Evolutionary conservation across 768 basidiomycete genomes (phyloP).

Genomic region (Lactifluus volemus): DNA sequence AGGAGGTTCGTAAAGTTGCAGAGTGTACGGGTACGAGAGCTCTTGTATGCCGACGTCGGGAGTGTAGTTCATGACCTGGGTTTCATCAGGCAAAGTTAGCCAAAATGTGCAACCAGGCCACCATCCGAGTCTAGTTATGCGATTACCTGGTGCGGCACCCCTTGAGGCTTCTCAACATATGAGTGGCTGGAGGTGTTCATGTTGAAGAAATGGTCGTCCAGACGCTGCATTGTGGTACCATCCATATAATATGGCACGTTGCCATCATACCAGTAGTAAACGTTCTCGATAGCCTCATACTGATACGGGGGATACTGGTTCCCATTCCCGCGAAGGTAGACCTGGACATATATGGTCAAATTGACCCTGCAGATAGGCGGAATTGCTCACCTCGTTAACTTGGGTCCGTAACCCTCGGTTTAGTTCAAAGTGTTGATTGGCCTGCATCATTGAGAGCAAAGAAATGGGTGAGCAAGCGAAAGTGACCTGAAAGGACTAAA

Average conservation of each 20-base stretch:
- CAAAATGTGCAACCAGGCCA: no score
- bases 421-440: neutral
- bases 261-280: conserved; percentile 16
- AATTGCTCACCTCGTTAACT: conserved; percentile 1
- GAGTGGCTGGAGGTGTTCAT: neutral
- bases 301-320: conserved; percentile 2
- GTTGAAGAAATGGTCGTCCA: conserved; percentile 6
- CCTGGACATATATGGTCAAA: conserved; percentile 13
- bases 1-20: neutral
- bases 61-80: neutral
- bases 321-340: neutral
- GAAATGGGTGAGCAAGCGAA: neutral
- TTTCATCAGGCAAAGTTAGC: neutral
- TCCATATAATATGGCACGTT: conserved; percentile 11
- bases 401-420: neutral
- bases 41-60: neutral
- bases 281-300: conserved; percentile 6
- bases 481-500: neutral
- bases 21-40: neutral
- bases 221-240: conserved; percentile 1
- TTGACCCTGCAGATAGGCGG: conserved; percentile 7
- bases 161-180: neutral
- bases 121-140: neutral
- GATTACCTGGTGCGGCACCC: conserved; percentile 2
- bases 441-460: neutral